phyloP scores from a whole-genome alignment of 192 early-diverging fungal species.

The Backusella tuberculispora region DNA sequence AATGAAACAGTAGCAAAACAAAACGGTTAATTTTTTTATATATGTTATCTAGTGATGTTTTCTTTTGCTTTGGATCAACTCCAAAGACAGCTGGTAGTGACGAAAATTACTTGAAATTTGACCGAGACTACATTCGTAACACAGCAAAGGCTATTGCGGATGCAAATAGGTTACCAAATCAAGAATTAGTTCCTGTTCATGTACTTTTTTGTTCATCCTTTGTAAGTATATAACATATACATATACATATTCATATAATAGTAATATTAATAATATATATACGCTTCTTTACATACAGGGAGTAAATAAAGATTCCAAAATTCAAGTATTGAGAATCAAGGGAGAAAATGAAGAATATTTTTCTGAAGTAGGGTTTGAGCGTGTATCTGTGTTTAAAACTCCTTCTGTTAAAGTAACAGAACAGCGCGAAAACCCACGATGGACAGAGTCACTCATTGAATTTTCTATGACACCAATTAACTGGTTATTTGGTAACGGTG shows the following conservation, averaged over 20 bases:
- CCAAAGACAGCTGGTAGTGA: slow-evolving; percentile 62
- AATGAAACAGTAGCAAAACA: slow-evolving; percentile 6
- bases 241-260: too few species aligned
- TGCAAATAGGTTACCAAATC: slow-evolving; percentile 46
- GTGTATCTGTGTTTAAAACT: not conserved
- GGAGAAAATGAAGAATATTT: slow-evolving; percentile 73
- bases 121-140: slow-evolving; percentile 74
- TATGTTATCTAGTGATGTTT: slow-evolving; percentile 55
- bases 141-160: slow-evolving; percentile 62
- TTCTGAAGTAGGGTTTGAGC: slow-evolving; percentile 11
- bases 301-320: not conserved
- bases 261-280: not conserved
- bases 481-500: not conserved
- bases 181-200: slow-evolving; percentile 44
- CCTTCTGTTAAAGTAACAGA: not conserved
- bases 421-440: not conserved
- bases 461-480: not conserved
- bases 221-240: slow-evolving; percentile 21
- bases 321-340: slow-evolving; percentile 64
- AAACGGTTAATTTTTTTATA: too few species aligned
- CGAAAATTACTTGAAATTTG: slow-evolving; percentile 73
- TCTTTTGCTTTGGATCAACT: slow-evolving; percentile 76
- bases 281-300: not conserved
- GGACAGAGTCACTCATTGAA: not conserved
- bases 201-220: slow-evolving; percentile 52